phyloP scores from a whole-genome alignment of 139 green algal species.

The Picochlorum sp. region DNA sequence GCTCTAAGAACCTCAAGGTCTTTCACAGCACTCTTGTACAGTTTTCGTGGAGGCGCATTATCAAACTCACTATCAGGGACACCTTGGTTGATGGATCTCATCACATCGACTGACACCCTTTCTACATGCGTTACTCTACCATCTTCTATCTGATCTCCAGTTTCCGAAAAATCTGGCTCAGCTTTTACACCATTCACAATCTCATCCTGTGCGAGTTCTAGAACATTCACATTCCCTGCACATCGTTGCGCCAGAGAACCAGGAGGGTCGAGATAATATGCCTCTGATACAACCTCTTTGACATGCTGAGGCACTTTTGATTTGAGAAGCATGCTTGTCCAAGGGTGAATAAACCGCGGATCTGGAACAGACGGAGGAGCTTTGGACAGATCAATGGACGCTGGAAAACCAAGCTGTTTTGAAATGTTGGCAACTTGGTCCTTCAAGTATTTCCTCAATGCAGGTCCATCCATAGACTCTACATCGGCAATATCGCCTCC shows the following conservation, averaged over 20 bases:
- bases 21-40: constrained; percentile 26
- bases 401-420: no score
- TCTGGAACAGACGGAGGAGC: no score
- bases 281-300: constrained; percentile 4
- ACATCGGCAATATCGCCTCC: no score
- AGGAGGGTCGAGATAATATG: neutral
- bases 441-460: no score
- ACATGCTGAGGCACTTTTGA: constrained; percentile 20
- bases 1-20: constrained; percentile 35
- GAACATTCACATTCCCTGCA: constrained; percentile 2
- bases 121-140: neutral
- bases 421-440: no score
- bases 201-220: neutral
- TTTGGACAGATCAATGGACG: no score
- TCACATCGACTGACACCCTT: constrained; percentile 10
- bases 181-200: neutral
- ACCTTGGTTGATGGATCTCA: constrained; percentile 27
- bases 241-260: neutral
- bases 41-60: constrained; percentile 36
- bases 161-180: neutral
- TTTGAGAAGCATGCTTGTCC: constrained; percentile 43
- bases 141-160: neutral
- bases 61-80: neutral
- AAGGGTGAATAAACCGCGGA: constrained; percentile 38
- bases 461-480: no score